These are phyloP conservation scores for Talaromyces borbonicus DNA, from an alignment of 495 filamentous ascomycete species.

Conservation along the genomic window DNA sequence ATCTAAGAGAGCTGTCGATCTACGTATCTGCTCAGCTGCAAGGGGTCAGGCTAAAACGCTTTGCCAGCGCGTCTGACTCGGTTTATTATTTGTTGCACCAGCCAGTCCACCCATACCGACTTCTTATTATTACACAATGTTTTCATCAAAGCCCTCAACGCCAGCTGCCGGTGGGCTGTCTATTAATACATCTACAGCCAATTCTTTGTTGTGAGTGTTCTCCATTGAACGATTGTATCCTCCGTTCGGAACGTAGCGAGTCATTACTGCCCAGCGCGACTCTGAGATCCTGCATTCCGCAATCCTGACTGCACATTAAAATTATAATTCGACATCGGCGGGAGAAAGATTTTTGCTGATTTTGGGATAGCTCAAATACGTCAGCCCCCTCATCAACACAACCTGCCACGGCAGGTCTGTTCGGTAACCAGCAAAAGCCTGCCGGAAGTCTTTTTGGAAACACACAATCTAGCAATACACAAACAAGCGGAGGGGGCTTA, in stretches of 20 bases:
- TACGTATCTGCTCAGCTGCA: no score
- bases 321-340: no score
- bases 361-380: neutral
- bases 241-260: no score
- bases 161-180: constrained; percentile 47
- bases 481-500: constrained; percentile 11
- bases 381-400: constrained; percentile 5
- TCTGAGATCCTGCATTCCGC: no score
- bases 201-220: constrained; percentile 59
- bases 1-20: no score
- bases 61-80: constrained; percentile 1
- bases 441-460: constrained; percentile 41
- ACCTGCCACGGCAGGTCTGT: constrained; percentile 24
- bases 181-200: constrained; percentile 69
- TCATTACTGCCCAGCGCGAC: no score
- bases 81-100: neutral
- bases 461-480: constrained; percentile 18
- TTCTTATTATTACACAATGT: constrained; percentile 20
- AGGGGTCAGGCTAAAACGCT: neutral
- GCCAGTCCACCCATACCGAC: neutral
- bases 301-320: no score
- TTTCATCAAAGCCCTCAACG: constrained; percentile 52
- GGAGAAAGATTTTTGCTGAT: neutral
- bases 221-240: no score
- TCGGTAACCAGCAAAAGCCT: constrained; percentile 33